Conservation (phyloP, 495 filamentous ascomycete species). For the Penicillium bialowiezense region DNA sequence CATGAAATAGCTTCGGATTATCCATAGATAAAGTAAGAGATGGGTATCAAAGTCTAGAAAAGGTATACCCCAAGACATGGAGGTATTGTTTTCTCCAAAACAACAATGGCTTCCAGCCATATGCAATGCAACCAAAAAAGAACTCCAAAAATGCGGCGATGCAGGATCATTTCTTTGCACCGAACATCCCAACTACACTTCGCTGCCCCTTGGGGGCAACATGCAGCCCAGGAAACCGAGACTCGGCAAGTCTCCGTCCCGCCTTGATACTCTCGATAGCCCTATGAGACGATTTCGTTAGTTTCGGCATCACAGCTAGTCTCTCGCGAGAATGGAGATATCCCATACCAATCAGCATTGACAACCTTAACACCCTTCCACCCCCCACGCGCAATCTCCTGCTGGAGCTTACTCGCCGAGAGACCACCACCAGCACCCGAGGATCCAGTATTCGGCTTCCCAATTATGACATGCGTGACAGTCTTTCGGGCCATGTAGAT, state of each 20-base stretch:
- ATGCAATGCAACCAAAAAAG: neutral
- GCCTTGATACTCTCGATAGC: constrained; percentile 75
- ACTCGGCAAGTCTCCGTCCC: constrained; percentile 71
- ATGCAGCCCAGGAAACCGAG: constrained; percentile 60
- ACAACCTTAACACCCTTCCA: constrained; percentile 73
- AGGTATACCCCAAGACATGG: no score
- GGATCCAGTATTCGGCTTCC: constrained; percentile 47
- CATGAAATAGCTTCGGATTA: neutral
- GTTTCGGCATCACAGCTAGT: no score
- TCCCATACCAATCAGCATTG: constrained; percentile 72
- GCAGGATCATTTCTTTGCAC: constrained; percentile 1
- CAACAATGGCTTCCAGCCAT: neutral
- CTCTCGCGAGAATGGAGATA: no score
- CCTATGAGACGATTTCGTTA: constrained; percentile 37
- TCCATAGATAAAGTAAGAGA: neutral
- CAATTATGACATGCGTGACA: constrained; percentile 87
- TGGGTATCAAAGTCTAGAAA: constrained; percentile 9
- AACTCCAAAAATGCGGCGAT: neutral
- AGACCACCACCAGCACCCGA: constrained; percentile 73
- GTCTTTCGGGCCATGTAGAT: constrained; percentile 64
- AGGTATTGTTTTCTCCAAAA: neutral
- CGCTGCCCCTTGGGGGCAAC: constrained; percentile 58
- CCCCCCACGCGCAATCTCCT: constrained; percentile 64
- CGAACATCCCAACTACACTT: constrained; percentile 57
- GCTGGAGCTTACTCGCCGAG: constrained; percentile 76